Evolutionary conservation across 208 protist species (phyloP), one percentile per base, ranked within the genome.

Genomic region (Herpetomonas samuelpessoai): DNA sequence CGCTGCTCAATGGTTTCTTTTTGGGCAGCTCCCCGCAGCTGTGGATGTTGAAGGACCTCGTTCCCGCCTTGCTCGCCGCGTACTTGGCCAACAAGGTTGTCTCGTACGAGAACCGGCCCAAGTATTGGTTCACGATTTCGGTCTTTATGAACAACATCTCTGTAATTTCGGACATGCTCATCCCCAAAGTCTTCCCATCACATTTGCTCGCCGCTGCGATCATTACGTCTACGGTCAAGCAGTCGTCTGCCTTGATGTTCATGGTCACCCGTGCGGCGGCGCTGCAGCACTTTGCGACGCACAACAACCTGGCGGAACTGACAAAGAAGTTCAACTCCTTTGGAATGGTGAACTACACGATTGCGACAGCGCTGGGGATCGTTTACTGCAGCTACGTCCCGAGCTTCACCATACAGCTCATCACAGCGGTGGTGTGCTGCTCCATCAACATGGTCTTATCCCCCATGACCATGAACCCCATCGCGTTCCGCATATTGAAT

Each of bases 241-340:
- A 93, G 70, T 93, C 83, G 14, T 70, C 86, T 2, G 74, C 83
- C 9, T 72, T 93, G 53, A 93, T 93, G 83, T 93, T 80, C 70
- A 82, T 89, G 47, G 86, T 93, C 26, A 80, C 86, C 24, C 66
- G 86, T 21, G 86, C 86, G 24, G 70, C 80, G 7, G 80, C 83
- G 12, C 67, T 93, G 57, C 86, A 93, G 67, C 86, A 93, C 76
- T 93, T 89, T 62, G 81, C 86, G 19, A 72, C 81, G 38, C 69
- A 57, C 61, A 91, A 89, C 62, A 93, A 93, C 65, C 62, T 93
- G 1, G 82, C 86, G 4, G 83, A 93, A 63, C 71, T 93, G 16
- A 93, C 86, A 26, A 93, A 91, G 57, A 93, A 93, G 74, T 87
- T 93, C 65, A 93, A 93, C 58, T 93, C 86, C 3, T 90, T 88